Base-by-base conservation (phyloP, 129 eudicot species). In the Gnaphalium uliginosum region DNA sequence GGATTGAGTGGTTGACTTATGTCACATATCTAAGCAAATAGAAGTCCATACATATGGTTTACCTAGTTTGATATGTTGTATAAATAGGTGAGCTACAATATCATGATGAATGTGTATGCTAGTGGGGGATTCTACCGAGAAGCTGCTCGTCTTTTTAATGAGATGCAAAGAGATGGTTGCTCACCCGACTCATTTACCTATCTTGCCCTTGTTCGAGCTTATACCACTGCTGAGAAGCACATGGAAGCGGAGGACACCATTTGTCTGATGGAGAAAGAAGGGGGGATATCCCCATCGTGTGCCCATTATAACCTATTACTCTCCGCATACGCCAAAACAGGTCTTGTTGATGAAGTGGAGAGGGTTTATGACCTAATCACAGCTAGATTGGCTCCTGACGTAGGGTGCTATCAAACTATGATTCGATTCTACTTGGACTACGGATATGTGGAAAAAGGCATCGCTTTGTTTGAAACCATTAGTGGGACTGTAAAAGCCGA, bases 81-180 rank as follows among this genome's bases (percentile, higher is more conserved):
- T 21, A 3, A 26, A 53, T 87, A 93, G 96, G 88, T 88, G 73
- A 90, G 98, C 85, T 93, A 86, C 92, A 90, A 86, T 69, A 81
- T 93, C 19, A 86, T 89, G 95, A 85, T 93, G 68, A 89, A 89
- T 54, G 79, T 76, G 56, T 90, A 88, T 75, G 88, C 86, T 39
- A 69, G 43, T 50, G 83, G 65, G 8, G 90, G 96, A 64, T 89
- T 87, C 60, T 78, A 83, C 79, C 71, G 48, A 11, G 89, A 93
- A 84, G 96, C 96, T 10, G 89, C 75, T 58, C 78, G 78, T 29
- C 88, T 93, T 62, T 76, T 90, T 46, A 77, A 32, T 6, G 70
- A 81, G 58, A 93, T 90, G 98, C 82, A 69, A 79, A 81, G 56
- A 46, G 77, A 77, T 39, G 86, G 86, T 37, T 86, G 66, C 23